Base-by-base conservation (phyloP, 176 grass and related monocot species). In the Dendrocalamus sinicus region DNA sequence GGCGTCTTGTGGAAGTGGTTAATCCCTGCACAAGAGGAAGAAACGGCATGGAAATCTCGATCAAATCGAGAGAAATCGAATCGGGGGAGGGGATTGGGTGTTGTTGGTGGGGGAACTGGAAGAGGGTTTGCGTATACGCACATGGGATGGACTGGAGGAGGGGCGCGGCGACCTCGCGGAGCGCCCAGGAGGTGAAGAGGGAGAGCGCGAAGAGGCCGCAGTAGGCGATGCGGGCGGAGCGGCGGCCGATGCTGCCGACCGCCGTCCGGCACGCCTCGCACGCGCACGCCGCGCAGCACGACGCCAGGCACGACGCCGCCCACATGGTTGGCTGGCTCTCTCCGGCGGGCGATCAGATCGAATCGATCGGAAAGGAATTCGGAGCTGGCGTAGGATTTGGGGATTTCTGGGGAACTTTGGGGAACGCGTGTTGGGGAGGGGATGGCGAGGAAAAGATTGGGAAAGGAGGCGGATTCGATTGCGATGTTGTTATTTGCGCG, bases 191-290 rank as follows among this genome's bases (percentile, higher is more conserved):
- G 48, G 93, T 82, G 82, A 99, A 85, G 82, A 99, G 96, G 81
- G 96, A 99, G 86, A 99, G 94, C 51, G 84, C 96, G 86, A 99
- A 99, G 86, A 99, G 96, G 39, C 96, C 93, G 71, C 96, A 99
- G 86, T 99, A 99, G 41, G 96, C 96, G 93, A 99, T 99, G 83
- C 96, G 96, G 26, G 96, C 92, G 46, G 93, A 96, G 48, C 96
- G 96, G 84, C 96, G 93, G 82, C 93, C 94, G 92, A 99, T 99
- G 88, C 93, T 91, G 78, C 93, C 93, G 59, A 95, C 96, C 75
- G 92, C 91, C 47, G 96, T 96, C 26, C 96, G 96, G 90, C 96
- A 99, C 72, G 96, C 96, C 84, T 99, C 96, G 93, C 96, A 99
- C 7, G 96, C 96, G 90, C 96, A 99, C 66, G 93, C 96, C 23